Base-by-base conservation (phyloP, 805 yeast species). In the Kazachstania kunashirensis region DNA sequence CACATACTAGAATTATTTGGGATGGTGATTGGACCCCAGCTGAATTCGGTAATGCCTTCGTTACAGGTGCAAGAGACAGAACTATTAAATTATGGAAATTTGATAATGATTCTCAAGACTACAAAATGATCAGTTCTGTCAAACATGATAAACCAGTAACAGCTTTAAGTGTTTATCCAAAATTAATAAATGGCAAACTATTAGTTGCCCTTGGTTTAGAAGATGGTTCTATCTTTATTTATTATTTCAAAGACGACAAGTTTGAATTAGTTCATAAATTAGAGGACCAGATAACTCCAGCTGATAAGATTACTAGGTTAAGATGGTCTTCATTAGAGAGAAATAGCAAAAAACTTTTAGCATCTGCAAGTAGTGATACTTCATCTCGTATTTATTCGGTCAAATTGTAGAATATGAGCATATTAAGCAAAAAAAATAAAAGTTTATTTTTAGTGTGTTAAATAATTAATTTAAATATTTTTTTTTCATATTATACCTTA, bases 1-100 rank as follows among this genome's bases (percentile, higher is more conserved):
- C 96, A 0, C 99, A 94, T 53, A 59, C 80, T 2, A 75, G 96
- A 59, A 89, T 92, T 49, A 75, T 92, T 29, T 94, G 98, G 98
- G 97, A 92, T 62, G 79, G 89, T 54, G 73, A 82, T 26, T 92
- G 96, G 95, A 64, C 78, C 0, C 84, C 86, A 4, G 41, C 50
- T n/a, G 63, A 50, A 3, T 53, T 52, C 33, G 69, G 65, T 6
- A 34, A 47, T n/a, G 55, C 56, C n/a, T 88, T 89, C 51, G 68
- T 83, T 12, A 88, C 96, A 0, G 94, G 80, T 0, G 79, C 95
- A 2, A 74, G 98, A 57, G 98, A 92, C 57, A 82, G 79, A 51
- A 70, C 76, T 3, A 55, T 88, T 34, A 84, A 82, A 51, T 62
- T 78, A 13, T 88, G 96, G 96, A 61, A 61, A 33, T 57, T 74